Conservation (phyloP, 371 early-diverging fungal genomes). For the Mucor mucedo region DNA sequence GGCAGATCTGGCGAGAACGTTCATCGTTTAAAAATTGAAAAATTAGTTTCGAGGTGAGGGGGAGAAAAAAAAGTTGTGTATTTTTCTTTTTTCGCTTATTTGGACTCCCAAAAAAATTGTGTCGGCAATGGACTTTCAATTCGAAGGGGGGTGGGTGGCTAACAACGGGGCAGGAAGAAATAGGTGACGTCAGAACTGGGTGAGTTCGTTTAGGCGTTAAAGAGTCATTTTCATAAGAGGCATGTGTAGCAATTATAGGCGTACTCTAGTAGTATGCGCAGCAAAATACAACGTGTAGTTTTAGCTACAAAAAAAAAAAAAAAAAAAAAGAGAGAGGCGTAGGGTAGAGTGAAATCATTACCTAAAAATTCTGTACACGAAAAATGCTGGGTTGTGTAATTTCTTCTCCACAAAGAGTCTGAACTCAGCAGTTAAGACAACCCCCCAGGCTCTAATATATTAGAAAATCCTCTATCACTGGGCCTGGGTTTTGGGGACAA, state of each 20-base stretch:
- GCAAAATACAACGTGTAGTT: no score
- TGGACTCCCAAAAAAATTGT: conserved; percentile 16
- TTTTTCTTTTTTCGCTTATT: conserved; percentile 26
- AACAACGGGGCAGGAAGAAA: conserved; percentile 7
- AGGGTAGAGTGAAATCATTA: no score
- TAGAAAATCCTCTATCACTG: neutral
- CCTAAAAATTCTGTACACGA: no score
- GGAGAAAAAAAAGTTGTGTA: conserved; percentile 19
- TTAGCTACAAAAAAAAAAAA: no score
- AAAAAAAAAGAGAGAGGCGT: no score
- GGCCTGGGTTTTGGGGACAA: no score
- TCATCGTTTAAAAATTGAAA: conserved; percentile 46
- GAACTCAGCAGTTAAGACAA: neutral
- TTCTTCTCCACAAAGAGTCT: no score
- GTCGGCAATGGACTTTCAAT: conserved; percentile 30
- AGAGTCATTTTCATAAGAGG: no score
- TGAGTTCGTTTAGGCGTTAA: no score
- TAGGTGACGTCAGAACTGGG: conserved; percentile 24
- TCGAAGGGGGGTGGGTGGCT: no score
- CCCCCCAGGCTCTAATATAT: conserved; percentile 5
- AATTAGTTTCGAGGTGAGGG: conserved; percentile 19
- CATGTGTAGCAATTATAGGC: no score
- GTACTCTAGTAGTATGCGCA: no score
- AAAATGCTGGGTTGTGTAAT: neutral
- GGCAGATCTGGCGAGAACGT: conserved; percentile 64